These are phyloP conservation scores for Lophium mytilinum DNA, from an alignment of 495 filamentous ascomycete genomes.

Conservation along the genomic window DNA sequence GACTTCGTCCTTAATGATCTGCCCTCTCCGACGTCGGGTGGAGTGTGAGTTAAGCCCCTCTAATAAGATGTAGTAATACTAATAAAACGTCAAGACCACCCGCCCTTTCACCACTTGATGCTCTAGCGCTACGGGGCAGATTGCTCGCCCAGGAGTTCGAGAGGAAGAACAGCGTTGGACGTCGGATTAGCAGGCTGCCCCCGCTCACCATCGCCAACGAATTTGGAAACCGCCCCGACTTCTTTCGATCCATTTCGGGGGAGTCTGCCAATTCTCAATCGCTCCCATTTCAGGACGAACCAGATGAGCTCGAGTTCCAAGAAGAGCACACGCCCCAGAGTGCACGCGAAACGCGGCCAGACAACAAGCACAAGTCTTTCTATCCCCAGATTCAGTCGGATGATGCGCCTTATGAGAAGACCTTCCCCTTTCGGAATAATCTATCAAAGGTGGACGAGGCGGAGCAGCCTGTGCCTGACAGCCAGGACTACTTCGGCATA, in stretches of 20 bases:
- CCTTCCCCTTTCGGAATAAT: constrained; percentile 14
- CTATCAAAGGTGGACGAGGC: constrained; percentile 27
- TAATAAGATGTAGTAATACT: too few species aligned
- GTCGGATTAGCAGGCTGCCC: constrained; percentile 75
- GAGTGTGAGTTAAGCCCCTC: too few species aligned
- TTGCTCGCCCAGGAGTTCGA: constrained; percentile 80
- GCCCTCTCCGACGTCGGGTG: constrained; percentile 47
- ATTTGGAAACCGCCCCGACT: constrained; percentile 63
- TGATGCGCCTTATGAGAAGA: constrained; percentile 9
- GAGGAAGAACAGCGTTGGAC: constrained; percentile 56
- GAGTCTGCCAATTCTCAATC: constrained; percentile 31
- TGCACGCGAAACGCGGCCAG: constrained; percentile 20
- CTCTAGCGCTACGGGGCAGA: constrained; percentile 82
- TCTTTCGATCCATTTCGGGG: constrained; percentile 53
- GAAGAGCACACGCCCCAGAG: constrained; percentile 30
- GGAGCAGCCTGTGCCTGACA: constrained; percentile 14
- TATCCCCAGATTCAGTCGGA: constrained; percentile 18
- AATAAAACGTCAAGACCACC: too few species aligned
- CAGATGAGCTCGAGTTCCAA: constrained; percentile 34
- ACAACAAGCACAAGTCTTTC: constrained; percentile 16
- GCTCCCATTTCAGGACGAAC: constrained; percentile 13
- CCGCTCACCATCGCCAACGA: constrained; percentile 73
- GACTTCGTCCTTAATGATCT: constrained; percentile 23
- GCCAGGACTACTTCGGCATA: constrained; percentile 37
- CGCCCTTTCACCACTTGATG: constrained; percentile 87